A percentile compares a stretch with the other conserved stretches of the same genome.
phyloP scores from a whole-genome alignment of 768 basidiomycete species.

The Phaffia tasmanica region DNA sequence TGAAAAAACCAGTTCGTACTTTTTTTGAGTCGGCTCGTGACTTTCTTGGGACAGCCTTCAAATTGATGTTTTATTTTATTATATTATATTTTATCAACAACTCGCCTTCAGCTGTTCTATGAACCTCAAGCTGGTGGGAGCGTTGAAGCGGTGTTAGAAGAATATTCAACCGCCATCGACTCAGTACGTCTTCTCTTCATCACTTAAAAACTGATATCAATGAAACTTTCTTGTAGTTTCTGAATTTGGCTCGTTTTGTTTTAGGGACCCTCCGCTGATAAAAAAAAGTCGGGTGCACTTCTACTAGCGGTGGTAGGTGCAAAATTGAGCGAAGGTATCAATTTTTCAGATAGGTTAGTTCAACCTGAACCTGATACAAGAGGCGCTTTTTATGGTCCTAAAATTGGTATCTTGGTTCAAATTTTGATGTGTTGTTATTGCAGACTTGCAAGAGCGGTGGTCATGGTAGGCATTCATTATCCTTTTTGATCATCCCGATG shows the following conservation, averaged over 20 bases:
- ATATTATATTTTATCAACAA: neutral
- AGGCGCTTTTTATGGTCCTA: neutral
- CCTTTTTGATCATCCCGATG: neutral
- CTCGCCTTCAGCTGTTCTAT: conserved; percentile 57
- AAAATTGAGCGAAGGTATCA: conserved; percentile 86
- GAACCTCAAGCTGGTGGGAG: conserved; percentile 64
- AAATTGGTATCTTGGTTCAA: neutral
- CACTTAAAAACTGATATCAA: too few relatives aligned
- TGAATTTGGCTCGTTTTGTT: neutral
- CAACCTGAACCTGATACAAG: neutral
- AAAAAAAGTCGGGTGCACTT: conserved; percentile 51
- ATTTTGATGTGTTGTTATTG: too few relatives aligned
- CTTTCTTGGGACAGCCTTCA: neutral
- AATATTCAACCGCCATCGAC: conserved; percentile 51
- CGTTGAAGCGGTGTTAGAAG: conserved; percentile 63
- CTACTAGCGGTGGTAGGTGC: conserved; percentile 92
- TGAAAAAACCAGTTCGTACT: conserved; percentile 59
- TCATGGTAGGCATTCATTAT: conserved; percentile 46
- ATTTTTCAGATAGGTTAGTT: conserved; percentile 50
- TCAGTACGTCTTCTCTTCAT: conserved; percentile 1
- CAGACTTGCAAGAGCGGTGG: conserved; percentile 58
- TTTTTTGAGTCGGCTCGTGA: neutral
- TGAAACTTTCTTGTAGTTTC: neutral
- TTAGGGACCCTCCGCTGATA: neutral
- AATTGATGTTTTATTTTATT: neutral